phyloP scores from a whole-genome alignment of 768 basidiomycete species.

The Tricholoma terreum region DNA sequence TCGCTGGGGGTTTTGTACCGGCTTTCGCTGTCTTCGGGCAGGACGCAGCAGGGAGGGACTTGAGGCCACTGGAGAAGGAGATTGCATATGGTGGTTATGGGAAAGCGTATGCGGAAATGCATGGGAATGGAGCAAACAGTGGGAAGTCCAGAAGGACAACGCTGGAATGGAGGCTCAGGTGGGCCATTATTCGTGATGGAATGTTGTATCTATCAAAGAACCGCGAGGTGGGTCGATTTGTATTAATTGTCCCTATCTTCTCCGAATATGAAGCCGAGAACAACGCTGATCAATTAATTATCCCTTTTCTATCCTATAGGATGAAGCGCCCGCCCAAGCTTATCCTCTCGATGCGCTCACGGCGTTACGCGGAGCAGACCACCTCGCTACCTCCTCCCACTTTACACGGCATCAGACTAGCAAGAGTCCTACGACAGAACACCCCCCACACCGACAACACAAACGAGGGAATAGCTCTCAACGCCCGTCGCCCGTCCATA shows the following conservation, averaged over 20 bases:
- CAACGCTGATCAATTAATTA: not conserved
- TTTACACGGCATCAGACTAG: too few relatives aligned
- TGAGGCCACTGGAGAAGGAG: too few relatives aligned
- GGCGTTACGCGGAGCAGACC: conserved; percentile 30
- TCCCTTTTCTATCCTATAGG: conserved; percentile 24
- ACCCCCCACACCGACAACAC: not conserved
- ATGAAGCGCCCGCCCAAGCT: conserved; percentile 34
- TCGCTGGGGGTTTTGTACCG: too few relatives aligned
- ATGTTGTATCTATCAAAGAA: conserved; percentile 52
- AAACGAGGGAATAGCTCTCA: not conserved
- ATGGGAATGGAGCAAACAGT: not conserved
- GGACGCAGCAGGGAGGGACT: too few relatives aligned
- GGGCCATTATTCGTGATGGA: conserved; percentile 60
- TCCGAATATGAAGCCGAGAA: not conserved
- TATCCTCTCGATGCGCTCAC: conserved; percentile 39
- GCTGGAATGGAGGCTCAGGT: conserved; percentile 62
- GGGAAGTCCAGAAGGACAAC: conserved; percentile 22
- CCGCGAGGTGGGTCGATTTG: conserved; percentile 38
- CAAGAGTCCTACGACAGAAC: not conserved
- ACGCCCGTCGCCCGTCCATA: not conserved
- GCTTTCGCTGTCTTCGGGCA: not conserved
- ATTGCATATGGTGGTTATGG: too few relatives aligned
- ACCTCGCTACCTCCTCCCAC: conserved; percentile 27
- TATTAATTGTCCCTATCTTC: conserved; percentile 6
- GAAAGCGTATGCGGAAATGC: too few relatives aligned